A percentile compares a stretch with the other conserved stretches of the same genome.
Evolutionary conservation across 1,139 yeast genomes (phyloP).

Genomic region (Debaryomyces fabryi): DNA sequence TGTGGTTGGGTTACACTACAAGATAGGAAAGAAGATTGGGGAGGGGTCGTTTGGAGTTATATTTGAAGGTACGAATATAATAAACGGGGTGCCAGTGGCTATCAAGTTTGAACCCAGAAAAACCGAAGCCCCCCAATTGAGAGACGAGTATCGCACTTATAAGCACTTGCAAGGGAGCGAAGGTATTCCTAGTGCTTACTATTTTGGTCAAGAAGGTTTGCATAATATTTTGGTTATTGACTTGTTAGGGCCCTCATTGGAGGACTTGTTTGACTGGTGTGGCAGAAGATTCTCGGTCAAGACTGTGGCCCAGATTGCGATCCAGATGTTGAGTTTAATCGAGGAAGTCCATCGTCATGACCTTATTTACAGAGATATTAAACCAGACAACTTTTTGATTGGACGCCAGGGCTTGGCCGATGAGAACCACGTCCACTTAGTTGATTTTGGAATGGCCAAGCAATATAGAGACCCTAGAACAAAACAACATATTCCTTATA

Average conservation of each 20-base stretch:
- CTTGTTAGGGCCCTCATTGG: slow-evolving; percentile 91
- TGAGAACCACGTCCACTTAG: slow-evolving; percentile 61
- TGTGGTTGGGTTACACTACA: slow-evolving; percentile 78
- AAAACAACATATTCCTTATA: slow-evolving; percentile 92
- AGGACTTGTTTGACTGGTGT: slow-evolving; percentile 98
- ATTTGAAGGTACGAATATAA: slow-evolving; percentile 76
- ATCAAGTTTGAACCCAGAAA: slow-evolving; percentile 86
- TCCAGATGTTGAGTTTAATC: slow-evolving; percentile 87
- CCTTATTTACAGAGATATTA: slow-evolving; percentile 89
- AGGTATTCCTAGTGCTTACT: slow-evolving; percentile 94
- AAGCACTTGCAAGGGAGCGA: slow-evolving; percentile 75
- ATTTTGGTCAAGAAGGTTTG: slow-evolving; percentile 96
- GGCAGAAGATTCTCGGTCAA: slow-evolving; percentile 86
- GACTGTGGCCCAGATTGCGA: slow-evolving; percentile 88
- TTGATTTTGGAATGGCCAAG: slow-evolving; percentile 97
- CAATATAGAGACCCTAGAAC: slow-evolving; percentile 95
- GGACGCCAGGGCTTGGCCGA: slow-evolving; percentile 63
- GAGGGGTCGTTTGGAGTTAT: slow-evolving; percentile 86
- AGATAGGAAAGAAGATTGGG: slow-evolving; percentile 81
- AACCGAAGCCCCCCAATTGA: slow-evolving; percentile 95
- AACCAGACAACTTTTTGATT: slow-evolving; percentile 92
- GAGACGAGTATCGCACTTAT: slow-evolving; percentile 94
- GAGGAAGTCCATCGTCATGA: slow-evolving; percentile 89
- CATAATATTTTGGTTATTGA: slow-evolving; percentile 94
- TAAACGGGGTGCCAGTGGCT: slow-evolving; percentile 76